Evolutionary conservation across 2,329 filamentous ascomycete genomes (phyloP), one percentile per base, ranked within the genome.

Genomic region (Bimuria novae-zelandiae): DNA sequence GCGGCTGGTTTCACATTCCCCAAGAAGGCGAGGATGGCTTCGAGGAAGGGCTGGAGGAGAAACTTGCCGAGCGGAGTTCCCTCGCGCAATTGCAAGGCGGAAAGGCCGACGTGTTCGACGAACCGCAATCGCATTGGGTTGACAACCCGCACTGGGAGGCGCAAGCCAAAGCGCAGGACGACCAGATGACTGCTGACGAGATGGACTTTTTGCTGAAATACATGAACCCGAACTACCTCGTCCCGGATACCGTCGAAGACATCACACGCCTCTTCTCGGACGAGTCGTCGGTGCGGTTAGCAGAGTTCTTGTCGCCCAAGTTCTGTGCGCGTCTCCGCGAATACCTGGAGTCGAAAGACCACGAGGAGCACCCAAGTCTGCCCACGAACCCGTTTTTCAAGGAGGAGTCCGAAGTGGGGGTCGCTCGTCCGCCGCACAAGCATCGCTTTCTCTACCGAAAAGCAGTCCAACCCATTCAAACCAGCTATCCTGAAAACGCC

Each of bases 1-100:
- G 91, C 70, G 94, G 94, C 47, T 99, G 94, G 94, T 99, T 95
- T 74, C 94, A 99, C 75, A 97, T 99, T 59, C 94, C 94, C 0
- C 94, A 99, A 76, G 77, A 89, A 63, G 93, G 93, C 51, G 94
- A 99, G 74, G 91, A 96, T 22, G 94, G 94, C 37, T 99, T 89
- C 65, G 86, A 96, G 63, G 80, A 89, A 69, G 94, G 93, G 3
- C 82, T 94, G 49, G 93, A 97, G 73, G 91, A 95, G 77, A 89
- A 88, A 70, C 84, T 95, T 58, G 90, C 90, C 11, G 88, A 91
- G 72, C 91, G 91, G 75, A 97, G 92, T 74, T 92, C 92, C 65
- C 81, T 97, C 60, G 90, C 92, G 76, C 93, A 97, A 76, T 80
- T 99, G 23, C 91, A 97, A 76, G 90, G 71, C 17, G 72, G 92